Base-by-base conservation (phyloP, 306 rosid species). In the Ochetophila trinervis region DNA sequence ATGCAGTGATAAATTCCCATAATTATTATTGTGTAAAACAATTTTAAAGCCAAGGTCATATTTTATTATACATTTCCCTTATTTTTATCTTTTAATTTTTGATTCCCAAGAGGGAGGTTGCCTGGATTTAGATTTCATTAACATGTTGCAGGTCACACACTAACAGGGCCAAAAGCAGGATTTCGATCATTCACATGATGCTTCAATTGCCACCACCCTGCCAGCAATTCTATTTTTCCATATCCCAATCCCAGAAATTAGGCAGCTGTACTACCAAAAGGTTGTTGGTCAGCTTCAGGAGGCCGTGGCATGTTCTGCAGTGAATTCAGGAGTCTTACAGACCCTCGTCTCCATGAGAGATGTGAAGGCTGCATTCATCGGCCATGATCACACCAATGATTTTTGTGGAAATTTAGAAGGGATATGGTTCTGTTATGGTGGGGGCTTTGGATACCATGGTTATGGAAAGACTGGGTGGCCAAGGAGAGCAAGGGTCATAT, bases 381-480 rank as follows among this genome's bases (percentile, higher is more conserved):
- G 98, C 63, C 98, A 92, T 56, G 98, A 92, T 74, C 98, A 89
- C 73, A 71, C 49, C 8, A 92, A 92, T 53, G 98, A 92, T 72
- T 92, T 89, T 49, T 92, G 98, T 17, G 98, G 98, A 68, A 78
- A 80, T 65, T 82, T 92, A 62, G 83, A 84, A 20, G 91, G 84
- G 21, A 76, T 92, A 65, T 89, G 95, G 98, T 92, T 92, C 53
- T 92, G 98, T 80, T 92, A 92, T 30, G 98, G 98, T 59, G 96
- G 98, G 20, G 96, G 96, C 35, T 85, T 89, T 53, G 98, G 98
- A 42, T 92, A 92, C 76, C 96, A 89, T 68, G 96, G 84, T 20
- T 92, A 92, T 48, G 98, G 98, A 42, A 84, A 78, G 61, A 70
- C 51, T 0, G 93, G 93, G 50, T 92, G 95, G 98, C 84, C 87